Evolutionary conservation across 345 rosid species (phyloP), one percentile per base, ranked within the genome.

Genomic region (Isatis tinctoria): DNA sequence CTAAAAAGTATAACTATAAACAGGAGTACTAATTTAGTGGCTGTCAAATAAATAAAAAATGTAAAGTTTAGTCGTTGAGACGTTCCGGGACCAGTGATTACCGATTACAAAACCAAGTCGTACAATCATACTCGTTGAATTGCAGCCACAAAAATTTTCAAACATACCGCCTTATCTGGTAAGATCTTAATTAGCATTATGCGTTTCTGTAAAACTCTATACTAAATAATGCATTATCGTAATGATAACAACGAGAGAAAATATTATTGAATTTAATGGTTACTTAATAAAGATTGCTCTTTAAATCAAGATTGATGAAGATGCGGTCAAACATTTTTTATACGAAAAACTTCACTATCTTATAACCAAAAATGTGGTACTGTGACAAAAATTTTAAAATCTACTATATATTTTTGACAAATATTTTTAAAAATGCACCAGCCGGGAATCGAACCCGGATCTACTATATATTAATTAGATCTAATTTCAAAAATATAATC

Each of bases 361-460:
- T 10, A 20, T 49, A 22, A 48, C 54, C 13, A 48, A 49, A n/a
- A 11, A 48, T 48, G 53, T 48, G 53, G 27, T n/a, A n/a, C n/a
- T n/a, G n/a, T n/a, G n/a, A n/a, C n/a, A n/a, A n/a, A n/a, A n/a
- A n/a, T n/a, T n/a, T n/a, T n/a, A n/a, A n/a, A n/a, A n/a, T n/a
- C n/a, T n/a, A n/a, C n/a, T n/a, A n/a, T n/a, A n/a, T n/a, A n/a
- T n/a, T n/a, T n/a, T n/a, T n/a, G n/a, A n/a, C n/a, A n/a, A n/a
- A n/a, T n/a, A n/a, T n/a, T n/a, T n/a, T n/a, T n/a, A 3, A 10
- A 13, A 40, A 70, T 75, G 88, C 87, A 84, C 85, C 89, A 83
- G 89, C 89, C 87, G 88, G 88, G 82, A 87, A 84, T 86, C 85
- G 86, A 89, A 86, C 90, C 88, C 85, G 87, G 92, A 90, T 82